Evolutionary conservation across 345 rosid species (phyloP).

Genomic region (Arabidopsis suecica): DNA sequence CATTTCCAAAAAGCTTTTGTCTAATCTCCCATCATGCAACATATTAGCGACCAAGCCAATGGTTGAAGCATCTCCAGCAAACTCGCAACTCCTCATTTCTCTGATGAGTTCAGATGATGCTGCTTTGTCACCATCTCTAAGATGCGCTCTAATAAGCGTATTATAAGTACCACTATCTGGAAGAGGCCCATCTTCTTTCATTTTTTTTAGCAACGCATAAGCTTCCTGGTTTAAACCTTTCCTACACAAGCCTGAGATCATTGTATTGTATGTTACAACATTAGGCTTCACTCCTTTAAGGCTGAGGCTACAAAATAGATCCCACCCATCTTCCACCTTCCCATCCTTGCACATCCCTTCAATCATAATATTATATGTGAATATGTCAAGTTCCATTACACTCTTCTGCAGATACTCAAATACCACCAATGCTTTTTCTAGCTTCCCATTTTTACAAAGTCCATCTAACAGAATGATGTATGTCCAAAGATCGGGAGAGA

Average conservation of each 20-base stretch:
- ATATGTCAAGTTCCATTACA: neutral
- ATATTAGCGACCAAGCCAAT: neutral
- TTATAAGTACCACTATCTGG: neutral
- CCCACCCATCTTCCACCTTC: neutral
- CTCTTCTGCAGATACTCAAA: constrained; percentile 25
- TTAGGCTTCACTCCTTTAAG: constrained; percentile 25
- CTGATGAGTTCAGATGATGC: neutral
- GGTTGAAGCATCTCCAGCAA: neutral
- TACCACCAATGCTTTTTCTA: constrained; percentile 37
- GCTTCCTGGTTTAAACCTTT: constrained; percentile 16
- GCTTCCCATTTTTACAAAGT: constrained; percentile 25
- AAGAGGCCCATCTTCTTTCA: constrained; percentile 27
- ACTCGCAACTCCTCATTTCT: constrained; percentile 7
- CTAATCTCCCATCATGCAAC: neutral
- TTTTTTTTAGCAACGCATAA: constrained; percentile 9
- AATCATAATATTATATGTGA: neutral
- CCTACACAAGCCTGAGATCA: constrained; percentile 40
- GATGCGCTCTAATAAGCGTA: neutral
- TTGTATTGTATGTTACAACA: constrained; percentile 10
- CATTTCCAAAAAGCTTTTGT: neutral
- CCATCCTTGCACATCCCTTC: constrained; percentile 24
- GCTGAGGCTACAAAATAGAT: constrained; percentile 1
- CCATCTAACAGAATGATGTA: constrained; percentile 41
- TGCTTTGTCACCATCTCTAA: neutral
- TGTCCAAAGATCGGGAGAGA: constrained; percentile 4